Base-by-base conservation (phyloP, 2,329 filamentous ascomycete genomes). In the Parascedosporium putredinis region DNA sequence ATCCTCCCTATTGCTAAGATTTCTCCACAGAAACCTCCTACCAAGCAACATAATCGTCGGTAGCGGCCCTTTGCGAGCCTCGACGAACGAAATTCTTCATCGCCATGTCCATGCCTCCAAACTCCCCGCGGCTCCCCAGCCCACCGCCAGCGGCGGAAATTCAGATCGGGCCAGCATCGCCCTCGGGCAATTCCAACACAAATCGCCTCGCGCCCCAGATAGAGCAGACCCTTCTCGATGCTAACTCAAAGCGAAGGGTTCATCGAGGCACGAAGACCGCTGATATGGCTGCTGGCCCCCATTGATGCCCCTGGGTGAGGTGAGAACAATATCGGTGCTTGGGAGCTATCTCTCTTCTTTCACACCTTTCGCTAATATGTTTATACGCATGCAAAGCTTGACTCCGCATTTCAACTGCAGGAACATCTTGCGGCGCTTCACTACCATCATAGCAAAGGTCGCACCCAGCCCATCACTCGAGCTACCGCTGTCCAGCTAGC, bases 381-480 rank as follows among this genome's bases (percentile, higher is more conserved):
- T n/a, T n/a, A n/a, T n/a, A n/a, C n/a, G n/a, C n/a, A n/a, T 33
- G 29, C 40, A 50, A 64, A 96, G 87, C 88, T 98, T 57, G 90
- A 98, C 63, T 97, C 91, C 20, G 87, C 93, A 42, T 98, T 97
- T 64, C 93, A 96, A 66, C 80, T 97, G 16, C 94, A 96, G 67
- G 93, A 98, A 68, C 91, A 98, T 62, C 83, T 98, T 50, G 91
- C 94, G 65, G 88, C 93, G 31, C 79, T 96, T 14, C 88, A 97
- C 70, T 83, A 90, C 66, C 75, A 85, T 63, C 83, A 86, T 63
- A 95, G 88, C 1, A 74, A 71, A 48, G 73, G 76, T 55, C 79
- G 79, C 56, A 83, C 81, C 29, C 70, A 78, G 40, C 81, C 91
- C 5, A 83, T 97, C 55, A 86, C 78, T 51, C 84, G 85, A 60